phyloP scores from a whole-genome alignment of 352 stramenopile species.

The Globisporangium splendens region DNA sequence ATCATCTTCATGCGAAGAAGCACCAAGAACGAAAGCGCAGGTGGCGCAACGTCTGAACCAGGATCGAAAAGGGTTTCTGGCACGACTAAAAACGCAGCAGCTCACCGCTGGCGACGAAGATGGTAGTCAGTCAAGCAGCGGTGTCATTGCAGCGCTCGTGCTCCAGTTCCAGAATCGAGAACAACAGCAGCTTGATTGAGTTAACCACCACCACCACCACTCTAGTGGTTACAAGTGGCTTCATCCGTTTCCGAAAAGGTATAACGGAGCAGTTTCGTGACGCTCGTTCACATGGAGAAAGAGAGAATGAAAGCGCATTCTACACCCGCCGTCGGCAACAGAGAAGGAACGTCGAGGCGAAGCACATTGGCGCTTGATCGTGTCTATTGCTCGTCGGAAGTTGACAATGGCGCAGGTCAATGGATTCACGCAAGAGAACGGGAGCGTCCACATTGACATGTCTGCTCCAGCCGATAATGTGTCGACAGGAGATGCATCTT shows the following conservation, averaged over 20 bases:
- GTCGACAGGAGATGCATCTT: background rate
- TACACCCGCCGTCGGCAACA: too few species aligned
- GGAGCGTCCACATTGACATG: background rate
- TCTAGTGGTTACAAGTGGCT: background rate
- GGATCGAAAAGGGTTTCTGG: slow-evolving; percentile 35
- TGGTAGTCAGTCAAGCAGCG: background rate
- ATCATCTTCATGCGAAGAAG: slow-evolving; percentile 6
- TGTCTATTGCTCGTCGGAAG: too few species aligned
- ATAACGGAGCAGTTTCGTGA: background rate
- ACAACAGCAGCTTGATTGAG: background rate
- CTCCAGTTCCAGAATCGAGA: slow-evolving; percentile 7
- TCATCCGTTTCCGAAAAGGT: background rate
- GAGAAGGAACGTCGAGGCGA: too few species aligned
- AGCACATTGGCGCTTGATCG: too few species aligned
- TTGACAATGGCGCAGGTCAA: slow-evolving; percentile 7
- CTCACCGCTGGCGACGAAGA: background rate
- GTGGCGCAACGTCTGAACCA: slow-evolving; percentile 37
- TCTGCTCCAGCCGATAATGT: background rate
- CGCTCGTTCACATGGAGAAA: too few species aligned
- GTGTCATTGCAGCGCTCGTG: slow-evolving; percentile 1
- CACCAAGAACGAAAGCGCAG: slow-evolving; percentile 10
- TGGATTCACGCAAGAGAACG: background rate
- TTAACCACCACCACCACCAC: background rate
- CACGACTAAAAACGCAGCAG: slow-evolving; percentile 21
- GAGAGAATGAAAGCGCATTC: too few species aligned